Conservation (phyloP, 345 rosid species). For the Gossypioides kirkii region DNA sequence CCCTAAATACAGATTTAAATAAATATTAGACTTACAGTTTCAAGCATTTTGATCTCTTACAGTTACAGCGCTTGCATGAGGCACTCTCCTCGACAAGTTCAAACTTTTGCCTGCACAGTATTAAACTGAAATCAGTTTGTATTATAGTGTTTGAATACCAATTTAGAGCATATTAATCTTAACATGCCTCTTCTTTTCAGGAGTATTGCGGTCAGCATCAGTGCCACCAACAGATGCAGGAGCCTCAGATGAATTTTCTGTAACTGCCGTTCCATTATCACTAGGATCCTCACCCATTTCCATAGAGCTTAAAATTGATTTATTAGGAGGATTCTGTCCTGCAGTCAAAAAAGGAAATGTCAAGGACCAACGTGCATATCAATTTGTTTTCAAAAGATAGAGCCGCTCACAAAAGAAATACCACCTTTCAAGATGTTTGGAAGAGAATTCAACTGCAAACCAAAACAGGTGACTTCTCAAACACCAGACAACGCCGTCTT, state of each 20-base stretch:
- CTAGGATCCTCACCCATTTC: slow-evolving; percentile 29
- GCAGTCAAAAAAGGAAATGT: slow-evolving; percentile 16
- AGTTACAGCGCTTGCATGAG: slow-evolving; percentile 81
- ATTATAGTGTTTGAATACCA: neutral
- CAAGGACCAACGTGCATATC: slow-evolving; percentile 18
- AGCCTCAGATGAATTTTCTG: slow-evolving; percentile 30
- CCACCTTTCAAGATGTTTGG: slow-evolving; percentile 26
- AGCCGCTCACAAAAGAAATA: slow-evolving; percentile 21
- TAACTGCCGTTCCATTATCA: slow-evolving; percentile 19
- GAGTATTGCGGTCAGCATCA: slow-evolving; percentile 28
- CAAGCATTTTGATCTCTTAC: slow-evolving; percentile 89
- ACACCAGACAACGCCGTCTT: slow-evolving; percentile 54
- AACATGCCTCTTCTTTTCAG: slow-evolving; percentile 39
- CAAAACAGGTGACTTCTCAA: slow-evolving; percentile 42
- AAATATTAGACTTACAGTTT: slow-evolving; percentile 66
- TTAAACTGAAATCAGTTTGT: slow-evolving; percentile 8
- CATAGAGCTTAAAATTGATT: slow-evolving; percentile 22
- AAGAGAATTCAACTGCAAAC: slow-evolving; percentile 60
- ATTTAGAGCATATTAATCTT: neutral
- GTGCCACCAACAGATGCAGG: slow-evolving; percentile 22
- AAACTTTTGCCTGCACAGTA: slow-evolving; percentile 35
- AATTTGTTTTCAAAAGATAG: slow-evolving; percentile 28
- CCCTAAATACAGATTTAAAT: neutral
- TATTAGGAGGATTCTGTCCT: slow-evolving; percentile 10
- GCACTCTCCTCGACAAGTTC: slow-evolving; percentile 34